Evolutionary conservation across 2,329 filamentous ascomycete species (phyloP).

Genomic region (Ceratocystis lukuohia): DNA sequence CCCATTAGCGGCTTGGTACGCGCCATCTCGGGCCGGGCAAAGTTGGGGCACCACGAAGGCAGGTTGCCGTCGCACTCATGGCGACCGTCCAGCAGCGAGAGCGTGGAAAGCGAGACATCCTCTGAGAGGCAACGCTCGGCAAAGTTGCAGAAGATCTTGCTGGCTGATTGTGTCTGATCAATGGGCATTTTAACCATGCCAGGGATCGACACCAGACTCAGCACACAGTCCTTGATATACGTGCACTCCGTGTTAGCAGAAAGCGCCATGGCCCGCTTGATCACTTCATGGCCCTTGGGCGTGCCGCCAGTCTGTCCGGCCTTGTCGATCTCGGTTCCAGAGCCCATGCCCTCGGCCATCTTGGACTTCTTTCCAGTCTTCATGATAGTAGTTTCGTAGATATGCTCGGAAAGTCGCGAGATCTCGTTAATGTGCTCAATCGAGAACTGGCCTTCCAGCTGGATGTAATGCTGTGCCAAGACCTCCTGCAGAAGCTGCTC

Average conservation of each 20-base stretch:
- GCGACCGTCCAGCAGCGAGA: slow-evolving; percentile 17
- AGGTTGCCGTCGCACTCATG: slow-evolving; percentile 11
- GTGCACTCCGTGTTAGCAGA: slow-evolving; percentile 14
- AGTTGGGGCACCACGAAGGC: slow-evolving; percentile 18
- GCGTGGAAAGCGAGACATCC: slow-evolving; percentile 12
- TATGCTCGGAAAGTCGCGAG: slow-evolving; percentile 3
- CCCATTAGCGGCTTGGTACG: slow-evolving; percentile 6
- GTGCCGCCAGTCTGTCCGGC: not conserved
- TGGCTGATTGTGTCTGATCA: slow-evolving; percentile 1
- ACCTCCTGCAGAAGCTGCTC: slow-evolving; percentile 15
- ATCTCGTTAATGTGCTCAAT: slow-evolving; percentile 14
- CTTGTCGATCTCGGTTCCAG: slow-evolving; percentile 6
- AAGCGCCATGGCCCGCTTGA: slow-evolving; percentile 12
- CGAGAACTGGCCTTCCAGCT: slow-evolving; percentile 16
- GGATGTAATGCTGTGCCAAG: slow-evolving; percentile 16
- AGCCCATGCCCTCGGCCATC: slow-evolving; percentile 5
- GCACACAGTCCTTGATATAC: slow-evolving; percentile 13
- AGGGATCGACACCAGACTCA: slow-evolving; percentile 14
- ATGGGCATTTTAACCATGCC: slow-evolving; percentile 10
- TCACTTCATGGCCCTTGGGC: not conserved
- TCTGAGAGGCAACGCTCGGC: slow-evolving; percentile 15
- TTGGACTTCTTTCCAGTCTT: not conserved
- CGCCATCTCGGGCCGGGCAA: slow-evolving; percentile 12
- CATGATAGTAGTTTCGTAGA: slow-evolving; percentile 9
- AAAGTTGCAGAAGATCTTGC: slow-evolving; percentile 13